These are phyloP conservation scores for Larix kaempferi DNA, from an alignment of 75 land plant genomes.

Conservation along the genomic window DNA sequence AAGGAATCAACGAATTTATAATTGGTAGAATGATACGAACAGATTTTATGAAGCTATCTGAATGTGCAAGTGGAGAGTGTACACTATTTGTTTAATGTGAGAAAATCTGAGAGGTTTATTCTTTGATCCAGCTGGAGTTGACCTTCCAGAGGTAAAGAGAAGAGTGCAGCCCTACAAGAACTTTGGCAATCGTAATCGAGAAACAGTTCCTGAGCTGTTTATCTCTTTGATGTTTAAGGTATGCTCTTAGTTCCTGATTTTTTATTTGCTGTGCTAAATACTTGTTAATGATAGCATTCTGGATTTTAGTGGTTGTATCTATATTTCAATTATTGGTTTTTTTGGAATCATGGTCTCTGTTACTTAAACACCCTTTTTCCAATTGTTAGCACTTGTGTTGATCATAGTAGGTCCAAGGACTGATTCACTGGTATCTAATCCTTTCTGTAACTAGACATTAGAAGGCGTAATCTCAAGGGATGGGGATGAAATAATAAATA, in stretches of 20 bases:
- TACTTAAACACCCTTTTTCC: neutral
- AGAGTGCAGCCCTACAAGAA: neutral
- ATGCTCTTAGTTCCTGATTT: neutral
- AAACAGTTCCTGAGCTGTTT: neutral
- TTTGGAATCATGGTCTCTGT: neutral
- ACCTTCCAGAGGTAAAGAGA: neutral
- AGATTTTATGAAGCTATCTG: too few species aligned
- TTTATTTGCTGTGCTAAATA: neutral
- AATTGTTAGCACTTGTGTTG: too few species aligned
- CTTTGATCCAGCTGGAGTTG: neutral
- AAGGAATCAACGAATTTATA: too few species aligned
- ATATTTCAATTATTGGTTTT: neutral
- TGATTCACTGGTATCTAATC: neutral
- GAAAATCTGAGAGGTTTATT: neutral
- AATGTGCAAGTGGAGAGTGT: too few species aligned
- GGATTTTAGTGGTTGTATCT: neutral
- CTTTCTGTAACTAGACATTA: neutral
- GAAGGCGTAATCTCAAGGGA: neutral
- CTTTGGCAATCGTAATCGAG: neutral
- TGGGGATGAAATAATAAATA: neutral
- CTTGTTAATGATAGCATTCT: neutral
- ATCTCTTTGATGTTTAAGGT: constrained; percentile 5
- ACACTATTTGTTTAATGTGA: too few species aligned
- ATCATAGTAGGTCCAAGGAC: neutral
- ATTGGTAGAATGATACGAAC: too few species aligned